Percentiles rank a stretch among this genome's conserved stretches.
Evolutionary conservation across 768 basidiomycete species (phyloP).

Genomic region (Leccinum obscurum): DNA sequence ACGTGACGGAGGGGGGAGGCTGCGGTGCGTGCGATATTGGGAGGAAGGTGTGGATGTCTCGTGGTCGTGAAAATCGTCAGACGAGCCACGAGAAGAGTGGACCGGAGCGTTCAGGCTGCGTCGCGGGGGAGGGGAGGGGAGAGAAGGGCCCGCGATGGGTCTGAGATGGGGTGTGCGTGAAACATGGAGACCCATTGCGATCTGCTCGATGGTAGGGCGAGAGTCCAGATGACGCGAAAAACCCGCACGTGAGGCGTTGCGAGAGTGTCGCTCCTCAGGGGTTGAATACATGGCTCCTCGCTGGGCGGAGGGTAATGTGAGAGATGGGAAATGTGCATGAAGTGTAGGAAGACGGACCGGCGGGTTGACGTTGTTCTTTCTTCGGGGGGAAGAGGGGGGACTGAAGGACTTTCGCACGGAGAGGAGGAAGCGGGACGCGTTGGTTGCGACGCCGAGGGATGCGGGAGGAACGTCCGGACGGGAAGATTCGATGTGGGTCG

Average conservation of each 20-base stretch:
- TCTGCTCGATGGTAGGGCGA: constrained; percentile 71
- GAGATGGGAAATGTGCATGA: neutral
- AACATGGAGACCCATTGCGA: constrained; percentile 77
- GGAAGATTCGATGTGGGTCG: constrained; percentile 13
- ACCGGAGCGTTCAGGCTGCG: constrained; percentile 28
- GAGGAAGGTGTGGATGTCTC: constrained; percentile 24
- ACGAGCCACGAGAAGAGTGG: constrained; percentile 20
- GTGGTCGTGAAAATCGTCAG: constrained; percentile 28
- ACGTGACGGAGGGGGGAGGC: constrained; percentile 56
- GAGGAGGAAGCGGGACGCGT: constrained; percentile 31
- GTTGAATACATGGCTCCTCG: constrained; percentile 43
- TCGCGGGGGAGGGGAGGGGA: constrained; percentile 17
- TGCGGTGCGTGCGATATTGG: constrained; percentile 22
- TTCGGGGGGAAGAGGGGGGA: constrained; percentile 21
- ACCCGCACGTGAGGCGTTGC: constrained; percentile 35
- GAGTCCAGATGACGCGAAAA: constrained; percentile 41
- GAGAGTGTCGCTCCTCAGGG: constrained; percentile 38
- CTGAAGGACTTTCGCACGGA: constrained; percentile 34
- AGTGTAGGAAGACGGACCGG: constrained; percentile 18
- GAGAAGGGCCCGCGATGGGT: constrained; percentile 29
- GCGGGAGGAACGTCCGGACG: constrained; percentile 1
- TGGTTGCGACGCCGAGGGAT: constrained; percentile 14
- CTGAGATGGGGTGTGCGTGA: constrained; percentile 75
- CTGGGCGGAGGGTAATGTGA: constrained; percentile 19
- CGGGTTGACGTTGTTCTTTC: constrained; percentile 14